Conservation (phyloP, 768 basidiomycete genomes). For the Lentinula aciculospora region DNA sequence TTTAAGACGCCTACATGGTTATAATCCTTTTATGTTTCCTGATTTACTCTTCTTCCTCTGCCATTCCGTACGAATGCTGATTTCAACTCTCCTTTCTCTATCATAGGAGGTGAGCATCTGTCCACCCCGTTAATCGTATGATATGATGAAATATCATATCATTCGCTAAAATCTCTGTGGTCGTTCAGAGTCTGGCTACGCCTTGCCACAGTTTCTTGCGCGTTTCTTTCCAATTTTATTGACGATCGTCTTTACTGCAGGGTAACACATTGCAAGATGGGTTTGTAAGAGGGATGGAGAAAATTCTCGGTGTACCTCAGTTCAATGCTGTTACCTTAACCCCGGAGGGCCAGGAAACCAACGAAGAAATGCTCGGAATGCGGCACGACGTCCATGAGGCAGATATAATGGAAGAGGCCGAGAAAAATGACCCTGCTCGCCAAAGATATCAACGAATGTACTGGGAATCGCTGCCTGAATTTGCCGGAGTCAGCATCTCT, state of each 20-base stretch:
- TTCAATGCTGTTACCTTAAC: slow-evolving; percentile 8
- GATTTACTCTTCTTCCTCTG: slow-evolving; percentile 8
- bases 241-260: slow-evolving; percentile 25
- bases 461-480: slow-evolving; percentile 76
- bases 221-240: slow-evolving; percentile 5
- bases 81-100: neutral
- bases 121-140: neutral
- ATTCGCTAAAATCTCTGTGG: slow-evolving; percentile 62
- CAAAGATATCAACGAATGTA: slow-evolving; percentile 67
- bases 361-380: slow-evolving; percentile 6
- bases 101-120: slow-evolving; percentile 33
- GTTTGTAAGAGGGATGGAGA: slow-evolving; percentile 79
- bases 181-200: slow-evolving; percentile 53
- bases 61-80: neutral
- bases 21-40: slow-evolving; percentile 25
- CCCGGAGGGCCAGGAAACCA: slow-evolving; percentile 6
- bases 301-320: slow-evolving; percentile 57
- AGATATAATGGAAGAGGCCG: slow-evolving; percentile 54
- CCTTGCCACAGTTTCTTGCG: slow-evolving; percentile 71
- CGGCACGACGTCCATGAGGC: slow-evolving; percentile 53
- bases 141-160: slow-evolving; percentile 54
- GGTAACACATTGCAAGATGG: slow-evolving; percentile 69
- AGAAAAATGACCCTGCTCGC: slow-evolving; percentile 48
- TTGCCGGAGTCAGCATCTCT: slow-evolving; percentile 41
- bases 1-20: slow-evolving; percentile 83